Evolutionary conservation across 352 stramenopile species (phyloP).

Genomic region (Globisporangium rhizosaccharum): DNA sequence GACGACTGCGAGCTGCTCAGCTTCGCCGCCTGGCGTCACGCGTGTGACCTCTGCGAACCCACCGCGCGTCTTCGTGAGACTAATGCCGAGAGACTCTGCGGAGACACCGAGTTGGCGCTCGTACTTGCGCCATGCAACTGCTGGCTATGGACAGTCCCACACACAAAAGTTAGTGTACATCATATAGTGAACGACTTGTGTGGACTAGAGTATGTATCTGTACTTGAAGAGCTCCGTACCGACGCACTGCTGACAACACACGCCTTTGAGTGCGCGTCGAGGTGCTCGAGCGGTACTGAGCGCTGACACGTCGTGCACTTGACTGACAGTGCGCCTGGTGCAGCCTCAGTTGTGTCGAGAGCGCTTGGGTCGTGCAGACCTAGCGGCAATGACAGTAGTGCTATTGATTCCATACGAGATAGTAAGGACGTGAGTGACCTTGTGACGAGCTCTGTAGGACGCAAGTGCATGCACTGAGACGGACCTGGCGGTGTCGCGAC

Average conservation of each 20-base stretch:
- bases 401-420: too few relatives aligned
- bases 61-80: constrained; percentile 56
- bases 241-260: constrained; percentile 32
- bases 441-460: neutral
- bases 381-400: too few relatives aligned
- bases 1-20: constrained; percentile 52
- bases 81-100: constrained; percentile 55
- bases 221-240: neutral
- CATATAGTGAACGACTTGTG: neutral
- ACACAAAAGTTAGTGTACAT: constrained; percentile 4
- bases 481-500: constrained; percentile 5
- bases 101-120: constrained; percentile 41
- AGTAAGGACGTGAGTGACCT: neutral
- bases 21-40: constrained; percentile 47
- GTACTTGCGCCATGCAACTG: constrained; percentile 55
- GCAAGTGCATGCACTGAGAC: neutral
- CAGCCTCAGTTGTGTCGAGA: neutral
- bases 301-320: constrained; percentile 72
- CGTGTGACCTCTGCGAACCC: constrained; percentile 70
- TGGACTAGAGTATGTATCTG: too few relatives aligned
- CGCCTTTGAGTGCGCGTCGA: constrained; percentile 58
- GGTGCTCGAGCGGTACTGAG: constrained; percentile 33
- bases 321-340: constrained; percentile 20
- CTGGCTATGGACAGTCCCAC: constrained; percentile 14
- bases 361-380: too few relatives aligned